Evolutionary conservation across 768 basidiomycete genomes (phyloP).

Genomic region (Suillus americanus): DNA sequence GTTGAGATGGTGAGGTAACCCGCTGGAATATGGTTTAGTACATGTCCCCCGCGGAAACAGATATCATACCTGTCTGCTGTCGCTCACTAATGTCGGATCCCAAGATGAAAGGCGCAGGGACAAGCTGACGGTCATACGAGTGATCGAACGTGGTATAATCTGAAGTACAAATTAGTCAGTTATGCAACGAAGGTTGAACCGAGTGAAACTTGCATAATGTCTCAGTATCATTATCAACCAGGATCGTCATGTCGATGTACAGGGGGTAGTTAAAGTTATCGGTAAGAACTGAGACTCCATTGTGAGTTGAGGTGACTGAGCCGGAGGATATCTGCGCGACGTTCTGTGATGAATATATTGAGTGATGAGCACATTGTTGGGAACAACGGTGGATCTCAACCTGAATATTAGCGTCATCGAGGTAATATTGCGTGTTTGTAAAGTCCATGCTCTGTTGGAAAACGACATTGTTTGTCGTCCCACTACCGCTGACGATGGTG

Average conservation of each 20-base stretch:
- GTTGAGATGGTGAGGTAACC: conserved; percentile 49
- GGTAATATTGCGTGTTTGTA: conserved; percentile 62
- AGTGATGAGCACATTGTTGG: background rate
- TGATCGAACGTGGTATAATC: conserved; percentile 62
- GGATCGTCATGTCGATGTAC: conserved; percentile 38
- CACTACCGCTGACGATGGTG: conserved; percentile 61
- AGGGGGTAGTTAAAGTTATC: conserved; percentile 59
- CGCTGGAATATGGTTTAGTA: conserved; percentile 27
- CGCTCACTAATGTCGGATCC: conserved; percentile 57
- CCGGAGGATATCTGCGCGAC: conserved; percentile 52
- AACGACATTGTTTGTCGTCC: conserved; percentile 50
- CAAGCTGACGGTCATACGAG: conserved; percentile 58
- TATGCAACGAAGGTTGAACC: background rate
- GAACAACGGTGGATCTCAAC: conserved; percentile 12
- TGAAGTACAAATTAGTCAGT: conserved; percentile 23
- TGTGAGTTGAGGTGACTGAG: conserved; percentile 47
- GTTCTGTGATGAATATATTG: conserved; percentile 34
- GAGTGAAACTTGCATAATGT: conserved; percentile 13
- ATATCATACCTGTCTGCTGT: conserved; percentile 54
- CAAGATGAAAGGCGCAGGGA: conserved; percentile 58
- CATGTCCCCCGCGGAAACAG: conserved; percentile 1
- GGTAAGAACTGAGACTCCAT: conserved; percentile 39
- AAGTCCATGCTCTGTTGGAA: conserved; percentile 64
- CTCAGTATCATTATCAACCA: conserved; percentile 31
- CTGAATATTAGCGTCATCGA: conserved; percentile 44